These are phyloP conservation scores for Cordyceps javanica DNA, from an alignment of 2,329 filamentous ascomycete species.

Conservation along the genomic window DNA sequence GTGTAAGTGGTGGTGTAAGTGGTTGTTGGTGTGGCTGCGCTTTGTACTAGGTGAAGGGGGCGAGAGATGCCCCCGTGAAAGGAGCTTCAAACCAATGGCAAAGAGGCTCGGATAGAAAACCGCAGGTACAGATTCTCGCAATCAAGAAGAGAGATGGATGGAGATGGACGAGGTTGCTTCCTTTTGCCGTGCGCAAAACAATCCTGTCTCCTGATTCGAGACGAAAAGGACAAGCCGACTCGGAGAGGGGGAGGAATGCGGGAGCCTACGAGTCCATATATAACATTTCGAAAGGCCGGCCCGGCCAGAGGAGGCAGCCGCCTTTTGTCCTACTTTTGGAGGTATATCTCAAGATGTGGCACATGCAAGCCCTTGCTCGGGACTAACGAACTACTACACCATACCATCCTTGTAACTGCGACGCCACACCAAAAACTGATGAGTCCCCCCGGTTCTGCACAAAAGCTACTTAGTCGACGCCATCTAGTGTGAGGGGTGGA, in stretches of 20 bases:
- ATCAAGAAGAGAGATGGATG: background rate
- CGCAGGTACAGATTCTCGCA: too few species aligned
- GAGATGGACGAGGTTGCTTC: too few species aligned
- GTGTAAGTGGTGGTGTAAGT: conserved; percentile 5
- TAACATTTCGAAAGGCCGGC: background rate
- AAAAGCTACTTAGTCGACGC: too few species aligned
- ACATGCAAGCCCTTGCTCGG: conserved; percentile 7
- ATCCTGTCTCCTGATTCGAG: background rate
- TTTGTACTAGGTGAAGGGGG: background rate
- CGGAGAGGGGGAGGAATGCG: background rate
- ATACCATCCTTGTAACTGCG: too few species aligned
- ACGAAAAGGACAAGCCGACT: too few species aligned
- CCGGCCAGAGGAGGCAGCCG: background rate
- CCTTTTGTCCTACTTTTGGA: background rate
- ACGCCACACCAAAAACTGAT: background rate
- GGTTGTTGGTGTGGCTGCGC: background rate
- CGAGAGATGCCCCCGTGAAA: background rate
- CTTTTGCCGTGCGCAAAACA: background rate
- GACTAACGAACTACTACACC: background rate
- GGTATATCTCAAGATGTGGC: conserved; percentile 9
- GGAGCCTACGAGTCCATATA: background rate
- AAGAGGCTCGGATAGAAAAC: too few species aligned
- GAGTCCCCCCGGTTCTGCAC: background rate
- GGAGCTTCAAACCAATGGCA: background rate
- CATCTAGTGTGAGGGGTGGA: background rate